Evolutionary conservation across 306 rosid genomes (phyloP), one percentile per base, ranked within the genome.

Genomic region (Dalbergia cochinchinensis): DNA sequence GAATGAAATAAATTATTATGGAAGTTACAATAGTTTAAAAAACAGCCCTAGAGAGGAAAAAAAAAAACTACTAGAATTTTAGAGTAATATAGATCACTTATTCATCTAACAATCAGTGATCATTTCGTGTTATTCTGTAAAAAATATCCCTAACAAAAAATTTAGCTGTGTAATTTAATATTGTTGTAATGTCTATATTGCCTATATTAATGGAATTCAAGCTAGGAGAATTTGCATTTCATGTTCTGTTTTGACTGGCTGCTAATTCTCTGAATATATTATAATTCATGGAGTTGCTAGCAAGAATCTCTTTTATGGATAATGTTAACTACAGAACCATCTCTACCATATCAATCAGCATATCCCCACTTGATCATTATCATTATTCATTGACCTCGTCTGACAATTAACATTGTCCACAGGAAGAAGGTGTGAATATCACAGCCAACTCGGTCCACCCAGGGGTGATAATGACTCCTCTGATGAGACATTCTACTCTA

Each of bases 391-490:
- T 74, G 64, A 58, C 1, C 47, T 48, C 4, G 16, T 31, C 16
- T 16, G 26, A 54, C 20, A n/a, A n/a, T 11, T 47, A 37, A 15
- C 53, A 37, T 41, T 53, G 33, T 70, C 6, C 60, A 70, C 90
- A 92, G 99, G 96, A 80, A 82, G 99, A 89, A 34, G 97, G 99
- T 34, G 92, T 61, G 60, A 95, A 90, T 86, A 87, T 95, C 69
- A 89, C 94, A 8, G 94, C 82, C 35, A 95, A 93, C 57, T 86
- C 97, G 0, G 96, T 93, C 55, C 99, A 95, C 80, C 99, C 99
- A 3, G 98, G 98, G 70, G 62, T 91, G 47, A 93, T 95, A 63
- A 91, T 91, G 97, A 95, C 98, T 20, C 98, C 99, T 63, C 96
- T 95, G 8, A 93, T 95, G 98, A 88, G 98, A 85, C 90, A 95